Evolutionary conservation across 306 rosid genomes (phyloP).

Genomic region (Astragalus glycyphyllos): DNA sequence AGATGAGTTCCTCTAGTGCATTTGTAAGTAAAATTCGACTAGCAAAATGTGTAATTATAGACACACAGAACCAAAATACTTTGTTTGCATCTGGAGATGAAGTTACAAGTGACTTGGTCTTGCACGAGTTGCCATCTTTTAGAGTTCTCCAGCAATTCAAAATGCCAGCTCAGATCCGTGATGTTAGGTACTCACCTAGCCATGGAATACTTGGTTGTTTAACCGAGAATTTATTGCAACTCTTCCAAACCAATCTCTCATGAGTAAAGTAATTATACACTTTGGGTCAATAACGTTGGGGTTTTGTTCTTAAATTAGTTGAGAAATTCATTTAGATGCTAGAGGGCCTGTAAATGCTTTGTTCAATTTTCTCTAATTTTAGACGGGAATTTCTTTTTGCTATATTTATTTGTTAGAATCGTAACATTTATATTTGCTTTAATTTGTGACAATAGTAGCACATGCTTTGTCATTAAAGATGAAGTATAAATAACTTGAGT

Average conservation of each 20-base stretch:
- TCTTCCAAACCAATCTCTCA: constrained; percentile 53
- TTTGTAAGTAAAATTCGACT: constrained; percentile 66
- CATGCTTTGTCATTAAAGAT: not conserved
- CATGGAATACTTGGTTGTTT: constrained; percentile 70
- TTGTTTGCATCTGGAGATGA: constrained; percentile 76
- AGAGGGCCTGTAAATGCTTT: not conserved
- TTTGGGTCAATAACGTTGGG: not conserved
- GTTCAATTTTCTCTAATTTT: not conserved
- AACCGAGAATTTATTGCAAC: constrained; percentile 64
- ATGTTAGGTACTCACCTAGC: constrained; percentile 66
- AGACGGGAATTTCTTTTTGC: not conserved
- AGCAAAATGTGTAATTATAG: constrained; percentile 68
- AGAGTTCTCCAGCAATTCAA: constrained; percentile 61
- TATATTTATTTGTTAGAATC: not conserved
- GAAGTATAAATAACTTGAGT: not conserved
- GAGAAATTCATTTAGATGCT: constrained; percentile 15
- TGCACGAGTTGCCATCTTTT: constrained; percentile 84
- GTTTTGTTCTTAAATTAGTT: not conserved
- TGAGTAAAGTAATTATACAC: constrained; percentile 44
- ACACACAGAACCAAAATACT: constrained; percentile 45
- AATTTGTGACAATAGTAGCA: not conserved
- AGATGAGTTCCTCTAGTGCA: constrained; percentile 59
- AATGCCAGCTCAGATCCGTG: constrained; percentile 59
- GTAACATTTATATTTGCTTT: constrained; percentile 7
- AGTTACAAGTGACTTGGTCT: constrained; percentile 54